Evolutionary conservation across 371 early-diverging fungal genomes (phyloP).

Genomic region (Umbelopsis sp.): DNA sequence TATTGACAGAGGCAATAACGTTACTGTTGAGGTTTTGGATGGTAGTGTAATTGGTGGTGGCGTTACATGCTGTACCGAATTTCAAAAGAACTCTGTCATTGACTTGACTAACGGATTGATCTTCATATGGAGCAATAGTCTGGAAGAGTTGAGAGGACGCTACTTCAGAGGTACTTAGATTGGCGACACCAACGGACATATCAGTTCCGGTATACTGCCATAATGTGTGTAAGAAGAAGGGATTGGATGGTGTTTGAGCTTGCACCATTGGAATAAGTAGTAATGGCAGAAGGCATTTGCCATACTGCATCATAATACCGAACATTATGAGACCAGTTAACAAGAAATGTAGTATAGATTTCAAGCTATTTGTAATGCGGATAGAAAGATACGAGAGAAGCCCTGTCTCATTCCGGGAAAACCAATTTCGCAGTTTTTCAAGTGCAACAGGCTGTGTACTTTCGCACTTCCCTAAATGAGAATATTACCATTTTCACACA

Average conservation of each 20-base stretch:
- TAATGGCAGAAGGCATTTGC: not conserved
- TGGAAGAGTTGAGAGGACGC: conserved; percentile 32
- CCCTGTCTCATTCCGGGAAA: not conserved
- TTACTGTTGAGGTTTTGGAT: conserved; percentile 24
- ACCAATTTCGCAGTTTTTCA: not conserved
- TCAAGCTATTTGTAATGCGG: not conserved
- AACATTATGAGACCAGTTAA: not conserved
- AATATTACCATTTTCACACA: too few species aligned
- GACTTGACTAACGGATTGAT: not conserved
- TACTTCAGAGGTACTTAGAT: conserved; percentile 10
- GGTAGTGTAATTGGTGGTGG: conserved; percentile 22
- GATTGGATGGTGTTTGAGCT: not conserved
- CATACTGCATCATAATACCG: not conserved
- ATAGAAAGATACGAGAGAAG: not conserved
- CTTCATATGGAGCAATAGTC: conserved; percentile 5
- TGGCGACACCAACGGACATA: not conserved
- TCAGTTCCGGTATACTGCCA: not conserved
- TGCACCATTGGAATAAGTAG: not conserved
- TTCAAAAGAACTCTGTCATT: conserved; percentile 27
- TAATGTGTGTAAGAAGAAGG: not conserved
- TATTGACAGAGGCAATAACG: conserved; percentile 5
- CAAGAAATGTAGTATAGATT: too few species aligned
- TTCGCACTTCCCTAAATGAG: too few species aligned
- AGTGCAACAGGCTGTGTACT: not conserved
- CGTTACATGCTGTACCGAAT: conserved; percentile 30